Evolutionary conservation across 2,329 filamentous ascomycete genomes (phyloP).

Genomic region (Hypoxylon sp.): DNA sequence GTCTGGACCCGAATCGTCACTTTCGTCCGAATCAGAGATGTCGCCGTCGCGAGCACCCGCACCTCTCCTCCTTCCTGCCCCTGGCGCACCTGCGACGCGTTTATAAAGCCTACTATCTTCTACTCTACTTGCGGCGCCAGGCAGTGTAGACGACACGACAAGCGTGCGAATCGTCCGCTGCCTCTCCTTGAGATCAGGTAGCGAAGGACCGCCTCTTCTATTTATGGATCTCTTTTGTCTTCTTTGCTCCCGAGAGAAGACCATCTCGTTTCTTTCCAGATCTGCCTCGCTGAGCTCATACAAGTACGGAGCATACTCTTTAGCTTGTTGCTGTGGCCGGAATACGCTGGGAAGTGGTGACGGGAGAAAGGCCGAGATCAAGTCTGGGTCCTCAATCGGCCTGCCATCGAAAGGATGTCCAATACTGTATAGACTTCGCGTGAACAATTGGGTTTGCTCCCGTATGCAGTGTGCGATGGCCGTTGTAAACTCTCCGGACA

Average conservation of each 20-base stretch:
- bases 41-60: constrained; percentile 71
- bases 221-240: constrained; percentile 96
- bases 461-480: constrained; percentile 98
- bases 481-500: constrained; percentile 95
- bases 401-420: constrained; percentile 95
- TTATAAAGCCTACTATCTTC: constrained; percentile 92
- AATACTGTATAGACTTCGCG: constrained; percentile 89
- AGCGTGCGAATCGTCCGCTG: constrained; percentile 93
- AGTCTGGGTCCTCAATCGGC: constrained; percentile 89
- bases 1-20: constrained; percentile 85
- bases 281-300: constrained; percentile 94
- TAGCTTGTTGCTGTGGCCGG: constrained; percentile 88
- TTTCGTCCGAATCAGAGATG: constrained; percentile 87
- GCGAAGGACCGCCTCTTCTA: constrained; percentile 85
- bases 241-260: constrained; percentile 91
- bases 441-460: constrained; percentile 94
- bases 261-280: constrained; percentile 87
- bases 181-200: constrained; percentile 96
- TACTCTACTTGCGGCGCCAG: constrained; percentile 79
- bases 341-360: constrained; percentile 86
- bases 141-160: constrained; percentile 90
- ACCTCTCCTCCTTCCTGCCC: constrained; percentile 63
- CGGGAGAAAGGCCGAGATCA: constrained; percentile 84
- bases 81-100: constrained; percentile 67
- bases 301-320: constrained; percentile 91